Evolutionary conservation across 441 rosid genomes (phyloP).

Genomic region (Adansonia rubrostipa): DNA sequence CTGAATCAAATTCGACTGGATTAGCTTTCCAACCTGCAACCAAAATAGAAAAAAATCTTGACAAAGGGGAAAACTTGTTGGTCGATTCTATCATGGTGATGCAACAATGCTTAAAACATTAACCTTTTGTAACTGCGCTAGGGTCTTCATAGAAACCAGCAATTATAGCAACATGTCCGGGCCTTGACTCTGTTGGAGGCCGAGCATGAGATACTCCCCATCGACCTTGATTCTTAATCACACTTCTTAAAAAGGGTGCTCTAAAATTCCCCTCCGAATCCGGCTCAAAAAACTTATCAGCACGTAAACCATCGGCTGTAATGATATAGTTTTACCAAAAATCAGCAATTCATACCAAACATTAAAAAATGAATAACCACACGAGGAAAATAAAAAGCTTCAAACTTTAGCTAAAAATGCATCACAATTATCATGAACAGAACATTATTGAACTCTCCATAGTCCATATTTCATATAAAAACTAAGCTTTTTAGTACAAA

Average conservation of each 20-base stretch:
- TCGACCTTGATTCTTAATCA: slow-evolving; percentile 75
- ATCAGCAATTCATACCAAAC: neutral
- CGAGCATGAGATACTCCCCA: slow-evolving; percentile 99
- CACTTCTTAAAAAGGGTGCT: slow-evolving; percentile 87
- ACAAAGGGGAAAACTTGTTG: slow-evolving; percentile 8
- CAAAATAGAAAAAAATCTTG: slow-evolving; percentile 25
- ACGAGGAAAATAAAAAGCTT: neutral
- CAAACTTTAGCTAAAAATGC: neutral
- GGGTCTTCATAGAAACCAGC: slow-evolving; percentile 99
- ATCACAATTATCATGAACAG: neutral
- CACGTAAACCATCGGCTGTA: slow-evolving; percentile 96
- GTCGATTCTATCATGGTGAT: slow-evolving; percentile 2
- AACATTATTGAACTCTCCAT: neutral
- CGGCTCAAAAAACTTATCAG: slow-evolving; percentile 95
- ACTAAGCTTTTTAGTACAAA: slow-evolving; percentile 17
- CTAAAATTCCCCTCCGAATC: slow-evolving; percentile 71
- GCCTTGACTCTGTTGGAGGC: slow-evolving; percentile 97
- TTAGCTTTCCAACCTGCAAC: slow-evolving; percentile 96
- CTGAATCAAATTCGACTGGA: slow-evolving; percentile 97
- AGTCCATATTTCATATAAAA: neutral
- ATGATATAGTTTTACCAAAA: slow-evolving; percentile 17
- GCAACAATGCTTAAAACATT: slow-evolving; percentile 17
- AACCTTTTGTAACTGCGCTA: slow-evolving; percentile 96
- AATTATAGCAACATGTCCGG: slow-evolving; percentile 92
- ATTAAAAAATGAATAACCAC: neutral